phyloP scores from a whole-genome alignment of 257 asterid genomes.

The Datura wrightii region DNA sequence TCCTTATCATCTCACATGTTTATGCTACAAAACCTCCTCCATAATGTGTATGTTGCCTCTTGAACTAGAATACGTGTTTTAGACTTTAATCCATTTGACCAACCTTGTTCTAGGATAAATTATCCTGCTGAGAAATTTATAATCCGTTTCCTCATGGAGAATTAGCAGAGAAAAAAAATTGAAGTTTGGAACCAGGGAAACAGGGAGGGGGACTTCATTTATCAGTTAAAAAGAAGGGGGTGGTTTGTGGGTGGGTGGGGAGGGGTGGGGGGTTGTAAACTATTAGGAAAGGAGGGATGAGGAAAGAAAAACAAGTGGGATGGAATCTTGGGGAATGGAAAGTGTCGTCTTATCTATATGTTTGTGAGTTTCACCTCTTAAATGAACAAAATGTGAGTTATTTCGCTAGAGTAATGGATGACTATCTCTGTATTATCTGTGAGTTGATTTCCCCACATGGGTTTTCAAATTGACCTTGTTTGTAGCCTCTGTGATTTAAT shows the following conservation, averaged over 20 bases:
- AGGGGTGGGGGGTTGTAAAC: neutral
- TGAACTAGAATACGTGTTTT: neutral
- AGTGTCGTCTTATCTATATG: neutral
- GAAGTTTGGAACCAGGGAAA: neutral
- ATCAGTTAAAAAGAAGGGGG: neutral
- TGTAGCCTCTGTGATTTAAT: neutral
- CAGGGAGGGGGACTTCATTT: neutral
- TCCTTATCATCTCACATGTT: slow-evolving; percentile 8
- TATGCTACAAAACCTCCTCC: neutral
- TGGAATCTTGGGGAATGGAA: neutral
- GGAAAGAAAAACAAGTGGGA: neutral
- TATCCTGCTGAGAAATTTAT: neutral
- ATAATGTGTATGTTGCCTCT: slow-evolving; percentile 9
- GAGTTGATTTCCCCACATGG: neutral
- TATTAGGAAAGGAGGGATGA: neutral
- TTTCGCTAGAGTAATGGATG: neutral
- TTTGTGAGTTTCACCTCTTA: neutral
- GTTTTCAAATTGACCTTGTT: neutral
- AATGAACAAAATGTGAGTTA: neutral
- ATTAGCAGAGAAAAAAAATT: neutral
- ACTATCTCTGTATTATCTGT: neutral
- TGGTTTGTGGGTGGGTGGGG: too few relatives aligned
- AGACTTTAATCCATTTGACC: neutral
- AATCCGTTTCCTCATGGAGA: neutral
- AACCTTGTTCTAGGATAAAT: neutral